Evolutionary conservation across 371 early-diverging fungal species (phyloP).

Genomic region (Apophysomyces sp.): DNA sequence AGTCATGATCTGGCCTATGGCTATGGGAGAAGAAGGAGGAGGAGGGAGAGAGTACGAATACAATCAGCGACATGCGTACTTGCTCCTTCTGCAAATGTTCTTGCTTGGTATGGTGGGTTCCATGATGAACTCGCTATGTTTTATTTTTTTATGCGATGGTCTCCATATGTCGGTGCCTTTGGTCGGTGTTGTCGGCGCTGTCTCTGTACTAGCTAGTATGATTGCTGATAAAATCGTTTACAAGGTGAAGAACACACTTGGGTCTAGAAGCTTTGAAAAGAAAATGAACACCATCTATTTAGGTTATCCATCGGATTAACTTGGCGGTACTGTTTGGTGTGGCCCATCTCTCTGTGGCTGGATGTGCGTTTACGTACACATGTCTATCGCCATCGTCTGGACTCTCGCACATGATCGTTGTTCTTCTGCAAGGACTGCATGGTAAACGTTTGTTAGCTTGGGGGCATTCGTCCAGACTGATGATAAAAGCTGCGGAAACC

Average conservation of each 20-base stretch:
- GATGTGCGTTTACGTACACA: conserved; percentile 24
- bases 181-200: conserved; percentile 14
- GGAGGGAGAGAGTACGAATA: too few relatives aligned
- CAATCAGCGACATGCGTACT: conserved; percentile 4
- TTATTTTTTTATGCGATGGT: conserved; percentile 15
- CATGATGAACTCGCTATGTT: conserved; percentile 17
- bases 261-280: conserved; percentile 1
- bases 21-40: background rate
- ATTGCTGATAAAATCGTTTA: conserved; percentile 7
- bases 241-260: background rate
- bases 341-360: conserved; percentile 15
- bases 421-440: conserved; percentile 26
- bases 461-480: background rate
- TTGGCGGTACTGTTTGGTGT: conserved; percentile 4
- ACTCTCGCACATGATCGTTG: conserved; percentile 6
- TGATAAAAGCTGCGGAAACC: background rate
- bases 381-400: conserved; percentile 17
- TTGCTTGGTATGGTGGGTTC: conserved; percentile 10
- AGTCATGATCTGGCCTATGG: background rate
- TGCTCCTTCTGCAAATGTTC: conserved; percentile 1
- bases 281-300: background rate
- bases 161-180: conserved; percentile 20
- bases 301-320: conserved; percentile 10
- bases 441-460: conserved; percentile 14
- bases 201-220: conserved; percentile 4